Base-by-base conservation (phyloP, 805 yeast species). In the Spencermartinsiella europaea region DNA sequence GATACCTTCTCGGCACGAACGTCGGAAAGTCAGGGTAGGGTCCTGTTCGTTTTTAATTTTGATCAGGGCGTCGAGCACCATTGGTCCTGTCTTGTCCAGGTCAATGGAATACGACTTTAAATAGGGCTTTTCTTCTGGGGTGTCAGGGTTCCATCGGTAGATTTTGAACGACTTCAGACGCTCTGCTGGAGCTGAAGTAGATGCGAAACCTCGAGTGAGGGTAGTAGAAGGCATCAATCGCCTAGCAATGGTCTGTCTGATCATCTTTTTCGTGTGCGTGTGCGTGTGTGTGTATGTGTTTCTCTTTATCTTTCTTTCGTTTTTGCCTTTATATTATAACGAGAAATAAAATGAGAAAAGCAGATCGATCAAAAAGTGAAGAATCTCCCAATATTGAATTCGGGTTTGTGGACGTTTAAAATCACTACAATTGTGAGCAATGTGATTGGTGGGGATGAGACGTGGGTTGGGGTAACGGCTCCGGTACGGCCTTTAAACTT, bases 1-100 rank as follows among this genome's bases (percentile, higher is more conserved):
- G 57, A 93, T 93, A 62, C 99, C 99, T 74, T 93, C 99, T 75
- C 99, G 88, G 74, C 99, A 93, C 38, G 97, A 89, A 72, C 99
- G 83, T 75, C 99, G 83, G 72, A 93, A 86, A 3, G 99, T 93
- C 65, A 93, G 79, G 27, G 97, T 86, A 40, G 97, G 70, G 68
- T 93, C 99, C 70, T 88, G 95, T 72, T 93, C 99, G 69, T 91
- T 89, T 71, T 93, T 93, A 70, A 93, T 89, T 72, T 90, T 90
- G 56, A 93, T 69, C 50, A 93, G 70, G 21, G 98, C 99, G 69
- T 93, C 99, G 63, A 93, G 75, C 44, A 93, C 85, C 99, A 93
- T 93, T 47, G 99, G 99, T 54, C 99, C 99, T 72, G 96, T 87
- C 44, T 82, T 72, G 71, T 89, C 84, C 67, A 93, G 77, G 68